Percentiles rank a stretch among this genome's conserved stretches.
Evolutionary conservation across 1,284 basidiomycete genomes (phyloP).

Genomic region (Cystobasidium slooffiae): DNA sequence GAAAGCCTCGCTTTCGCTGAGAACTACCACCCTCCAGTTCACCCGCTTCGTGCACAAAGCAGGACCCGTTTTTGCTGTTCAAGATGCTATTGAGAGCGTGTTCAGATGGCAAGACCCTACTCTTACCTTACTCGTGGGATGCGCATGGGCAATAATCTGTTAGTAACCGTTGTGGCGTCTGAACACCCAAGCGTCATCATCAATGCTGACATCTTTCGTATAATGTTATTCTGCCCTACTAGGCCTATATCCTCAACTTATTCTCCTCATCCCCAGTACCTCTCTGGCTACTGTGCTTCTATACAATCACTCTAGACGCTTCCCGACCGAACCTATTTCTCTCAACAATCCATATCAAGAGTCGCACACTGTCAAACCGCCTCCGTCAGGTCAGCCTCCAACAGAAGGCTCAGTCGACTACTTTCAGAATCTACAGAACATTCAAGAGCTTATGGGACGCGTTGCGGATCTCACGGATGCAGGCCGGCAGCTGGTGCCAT

Average conservation of each 20-base stretch:
- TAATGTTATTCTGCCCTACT: neutral
- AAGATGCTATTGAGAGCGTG: conserved; percentile 50
- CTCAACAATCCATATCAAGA: conserved; percentile 30
- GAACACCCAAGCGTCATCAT: neutral
- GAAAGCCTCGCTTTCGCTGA: conserved; percentile 49
- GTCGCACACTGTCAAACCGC: conserved; percentile 20
- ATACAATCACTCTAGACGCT: conserved; percentile 44
- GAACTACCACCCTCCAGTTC: conserved; percentile 50
- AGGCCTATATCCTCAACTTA: conserved; percentile 49
- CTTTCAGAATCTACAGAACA: conserved; percentile 52
- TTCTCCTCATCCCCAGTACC: conserved; percentile 49
- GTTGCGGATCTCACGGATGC: conserved; percentile 50
- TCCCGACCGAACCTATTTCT: conserved; percentile 16
- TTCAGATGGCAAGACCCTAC: conserved; percentile 51
- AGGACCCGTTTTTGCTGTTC: conserved; percentile 52
- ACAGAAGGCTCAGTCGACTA: conserved; percentile 51
- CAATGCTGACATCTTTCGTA: neutral
- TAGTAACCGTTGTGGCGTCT: conserved; percentile 4
- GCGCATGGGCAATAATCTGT: conserved; percentile 50
- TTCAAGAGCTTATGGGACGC: conserved; percentile 54
- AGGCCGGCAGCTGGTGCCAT: conserved; percentile 48
- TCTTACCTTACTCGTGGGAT: conserved; percentile 51
- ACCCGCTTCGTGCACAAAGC: conserved; percentile 52
- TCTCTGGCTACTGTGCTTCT: conserved; percentile 49
- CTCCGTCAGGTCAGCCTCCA: conserved; percentile 36